Evolutionary conservation across 108 stramenopile genomes (phyloP), one percentile per base, ranked within the genome.

Genomic region (Parietichytrium sp.): DNA sequence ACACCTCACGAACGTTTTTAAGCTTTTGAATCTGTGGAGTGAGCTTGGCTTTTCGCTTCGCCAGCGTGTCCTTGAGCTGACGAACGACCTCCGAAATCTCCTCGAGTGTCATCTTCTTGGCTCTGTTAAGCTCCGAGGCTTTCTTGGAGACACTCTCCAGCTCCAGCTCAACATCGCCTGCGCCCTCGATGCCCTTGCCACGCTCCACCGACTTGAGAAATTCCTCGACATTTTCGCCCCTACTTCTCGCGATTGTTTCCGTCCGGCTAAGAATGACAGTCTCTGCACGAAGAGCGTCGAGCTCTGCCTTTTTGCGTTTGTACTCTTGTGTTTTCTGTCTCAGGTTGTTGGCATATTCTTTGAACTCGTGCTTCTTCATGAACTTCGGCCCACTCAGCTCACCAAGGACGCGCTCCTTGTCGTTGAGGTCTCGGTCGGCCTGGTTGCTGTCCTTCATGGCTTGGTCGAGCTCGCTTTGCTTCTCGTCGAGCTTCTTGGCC

Each of bases 21-120:
- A 93, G 84, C 51, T 92, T 55, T 31, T 48, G 52, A 18, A 89
- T 85, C 83, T 83, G 90, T 36, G 91, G 92, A 48, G 87, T 83
- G 47, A 93, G 79, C 47, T 87, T 83, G 23, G 72, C 54, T 80
- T 90, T 87, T 83, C 83, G 87, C 47, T 52, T 84, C 36, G 91
- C 91, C 20, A 94, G 80, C 38, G 88, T 85, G 15, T 47, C n/a
- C 25, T 81, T 88, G 55, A 93, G 93, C 29, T 54, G 15, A 52
- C 61, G 48, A 3, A 93, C 92, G 29, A 90, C 42, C 30, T 33
- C 51, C 48, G 92, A 92, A n/a, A 93, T 93, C 47, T 93, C 94
- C 26, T 91, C 90, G 47, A 94, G 79, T 7, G 89, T 92, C 61
- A 85, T 54, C 4, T 85, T 88, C 81, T 93, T 94, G 48, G 81